phyloP scores from a whole-genome alignment of 228 moss, liverwort and hornwort species.

The Sphagnum magellanicum region DNA sequence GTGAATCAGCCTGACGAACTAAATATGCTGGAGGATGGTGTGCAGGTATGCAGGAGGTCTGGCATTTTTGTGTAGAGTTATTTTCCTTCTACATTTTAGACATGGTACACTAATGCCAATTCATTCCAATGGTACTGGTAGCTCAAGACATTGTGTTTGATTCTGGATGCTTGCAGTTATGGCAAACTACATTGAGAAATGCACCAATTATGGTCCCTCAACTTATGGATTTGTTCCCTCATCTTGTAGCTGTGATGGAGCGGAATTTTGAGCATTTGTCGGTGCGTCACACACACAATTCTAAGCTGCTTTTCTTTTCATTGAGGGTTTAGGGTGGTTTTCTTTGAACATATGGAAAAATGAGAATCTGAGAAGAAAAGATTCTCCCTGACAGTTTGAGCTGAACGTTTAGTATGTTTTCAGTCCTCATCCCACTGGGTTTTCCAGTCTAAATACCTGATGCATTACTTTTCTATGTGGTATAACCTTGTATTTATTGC shows the following conservation, averaged over 20 bases:
- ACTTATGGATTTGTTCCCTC: conserved; percentile 75
- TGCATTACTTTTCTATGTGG: too few relatives aligned
- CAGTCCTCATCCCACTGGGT: too few relatives aligned
- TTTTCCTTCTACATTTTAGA: background rate
- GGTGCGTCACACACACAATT: conserved; percentile 24
- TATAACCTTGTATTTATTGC: conserved; percentile 6
- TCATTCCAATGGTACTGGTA: background rate
- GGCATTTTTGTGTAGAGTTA: background rate
- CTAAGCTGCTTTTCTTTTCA: too few relatives aligned
- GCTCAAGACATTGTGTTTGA: background rate
- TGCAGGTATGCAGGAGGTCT: conserved; percentile 50
- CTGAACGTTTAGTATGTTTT: too few relatives aligned
- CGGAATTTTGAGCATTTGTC: conserved; percentile 85
- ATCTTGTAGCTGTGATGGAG: conserved; percentile 87
- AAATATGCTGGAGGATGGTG: conserved; percentile 97
- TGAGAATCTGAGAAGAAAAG: too few relatives aligned
- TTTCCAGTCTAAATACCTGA: too few relatives aligned
- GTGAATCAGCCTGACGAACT: conserved; percentile 94
- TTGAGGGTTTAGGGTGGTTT: too few relatives aligned
- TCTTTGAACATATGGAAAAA: too few relatives aligned
- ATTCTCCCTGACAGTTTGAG: too few relatives aligned
- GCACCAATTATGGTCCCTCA: conserved; percentile 88
- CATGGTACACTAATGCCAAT: background rate
- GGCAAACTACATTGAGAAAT: conserved; percentile 84
- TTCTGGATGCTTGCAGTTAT: conserved; percentile 53